Base-by-base conservation (phyloP, 176 grass and related monocot species). In the Musa schizocarpa region DNA sequence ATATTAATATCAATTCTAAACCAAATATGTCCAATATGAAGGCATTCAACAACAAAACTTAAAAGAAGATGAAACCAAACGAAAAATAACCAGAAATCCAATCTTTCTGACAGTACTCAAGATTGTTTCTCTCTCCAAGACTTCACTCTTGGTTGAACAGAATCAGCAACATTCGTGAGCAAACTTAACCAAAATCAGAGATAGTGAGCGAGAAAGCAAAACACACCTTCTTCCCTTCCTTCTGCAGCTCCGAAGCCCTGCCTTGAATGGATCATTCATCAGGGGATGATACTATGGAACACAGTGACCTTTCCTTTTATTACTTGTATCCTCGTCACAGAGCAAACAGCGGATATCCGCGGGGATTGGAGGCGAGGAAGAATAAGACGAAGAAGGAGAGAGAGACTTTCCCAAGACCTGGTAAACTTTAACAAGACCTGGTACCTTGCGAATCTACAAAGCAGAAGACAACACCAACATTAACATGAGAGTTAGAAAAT, bases 191-290 rank as follows among this genome's bases (percentile, higher is more conserved):
- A 22, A 17, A 81, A 77, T 12, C 13, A 22, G 22, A 49, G 1
- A 26, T 26, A n/a, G 13, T 26, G 25, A 26, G 25, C 25, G 25
- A n/a, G 17, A 20, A 11, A 76, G 65, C 22, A 59, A 19, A 20
- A 88, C 1, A 26, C 22, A 26, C 86, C 86, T 91, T 89, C 75
- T 94, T 99, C 67, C 95, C 95, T 83, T 99, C 86, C 77, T 89
- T 99, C 88, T 99, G 90, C 68, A 99, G 88, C 82, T 99, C 95
- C n/a, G 95, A 94, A 24, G 95, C 95, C 29, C 2, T 29, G 29
- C 29, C 29, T 29, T 29, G 2, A 2, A 25, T 50, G 13, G 68
- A 70, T 70, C 29, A 20, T 70, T 50, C 43, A 50, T 0, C 43
- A 51, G 17, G 9, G 43, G 22, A 22, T 22, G 43, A 70, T 70